phyloP scores from a whole-genome alignment of 2,329 filamentous ascomycete genomes.

The Byssochlamys sp. region DNA sequence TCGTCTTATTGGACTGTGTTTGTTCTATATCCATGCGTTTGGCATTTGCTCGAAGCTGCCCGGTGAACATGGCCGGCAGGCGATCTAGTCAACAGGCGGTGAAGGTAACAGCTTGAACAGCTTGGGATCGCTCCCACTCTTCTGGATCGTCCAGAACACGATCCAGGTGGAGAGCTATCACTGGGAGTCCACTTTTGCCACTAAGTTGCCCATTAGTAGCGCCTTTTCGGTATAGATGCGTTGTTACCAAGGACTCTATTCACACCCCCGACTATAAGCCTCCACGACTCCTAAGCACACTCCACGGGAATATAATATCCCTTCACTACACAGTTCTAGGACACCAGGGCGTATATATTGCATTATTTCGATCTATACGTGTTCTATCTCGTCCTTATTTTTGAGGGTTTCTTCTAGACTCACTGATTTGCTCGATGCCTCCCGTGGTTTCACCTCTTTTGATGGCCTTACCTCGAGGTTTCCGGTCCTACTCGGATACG shows the following conservation, averaged over 20 bases:
- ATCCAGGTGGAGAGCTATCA: not conserved
- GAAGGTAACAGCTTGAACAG: not conserved
- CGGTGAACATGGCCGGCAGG: not conserved
- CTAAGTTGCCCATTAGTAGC: not conserved
- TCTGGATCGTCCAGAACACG: not conserved
- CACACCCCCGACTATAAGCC: not conserved
- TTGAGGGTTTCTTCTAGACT: slow-evolving; percentile 1
- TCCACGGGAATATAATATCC: not conserved
- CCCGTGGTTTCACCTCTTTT: slow-evolving; percentile 18
- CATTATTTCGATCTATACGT: not conserved
- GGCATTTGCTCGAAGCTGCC: not conserved
- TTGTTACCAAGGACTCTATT: not conserved
- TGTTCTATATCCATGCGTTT: not conserved
- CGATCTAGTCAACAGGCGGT: not conserved
- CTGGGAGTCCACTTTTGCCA: not conserved
- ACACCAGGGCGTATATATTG: not conserved
- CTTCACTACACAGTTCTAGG: not conserved
- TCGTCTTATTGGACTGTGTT: not conserved
- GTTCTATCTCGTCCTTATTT: not conserved
- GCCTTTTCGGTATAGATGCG: not conserved
- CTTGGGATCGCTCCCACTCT: not conserved
- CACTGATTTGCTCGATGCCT: slow-evolving; percentile 19
- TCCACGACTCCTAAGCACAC: not conserved
- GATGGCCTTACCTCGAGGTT: slow-evolving; percentile 21
- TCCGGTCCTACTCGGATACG: slow-evolving; percentile 21